Evolutionary conservation across 2,329 filamentous ascomycete genomes (phyloP).

Genomic region (Pyricularia sp.): DNA sequence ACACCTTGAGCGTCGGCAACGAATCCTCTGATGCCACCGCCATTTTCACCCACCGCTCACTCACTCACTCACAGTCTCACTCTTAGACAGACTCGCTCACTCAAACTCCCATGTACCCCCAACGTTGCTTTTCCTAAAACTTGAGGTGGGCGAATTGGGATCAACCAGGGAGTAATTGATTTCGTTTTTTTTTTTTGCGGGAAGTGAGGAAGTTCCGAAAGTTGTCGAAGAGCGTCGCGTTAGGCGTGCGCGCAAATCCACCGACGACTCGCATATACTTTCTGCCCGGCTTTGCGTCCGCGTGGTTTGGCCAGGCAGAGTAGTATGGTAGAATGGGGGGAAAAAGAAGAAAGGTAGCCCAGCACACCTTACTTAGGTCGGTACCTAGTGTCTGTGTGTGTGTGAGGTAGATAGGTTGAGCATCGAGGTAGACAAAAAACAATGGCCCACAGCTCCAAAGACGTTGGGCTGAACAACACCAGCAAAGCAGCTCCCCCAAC

Average conservation of each 20-base stretch:
- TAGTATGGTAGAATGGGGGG: background rate
- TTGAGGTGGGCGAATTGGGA: background rate
- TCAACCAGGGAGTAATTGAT: background rate
- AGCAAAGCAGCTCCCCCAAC: background rate
- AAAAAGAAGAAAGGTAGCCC: background rate
- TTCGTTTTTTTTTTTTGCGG: background rate
- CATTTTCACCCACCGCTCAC: background rate
- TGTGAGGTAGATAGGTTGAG: background rate
- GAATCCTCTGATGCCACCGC: constrained; percentile 34
- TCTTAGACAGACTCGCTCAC: background rate
- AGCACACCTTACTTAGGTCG: background rate
- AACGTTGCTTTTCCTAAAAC: background rate
- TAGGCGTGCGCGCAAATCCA: background rate
- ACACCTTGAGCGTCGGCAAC: constrained; percentile 40
- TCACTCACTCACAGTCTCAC: no score
- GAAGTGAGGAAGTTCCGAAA: background rate
- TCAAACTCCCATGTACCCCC: background rate
- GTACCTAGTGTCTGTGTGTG: background rate
- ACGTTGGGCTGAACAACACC: background rate
- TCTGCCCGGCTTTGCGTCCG: background rate
- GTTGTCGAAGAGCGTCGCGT: background rate
- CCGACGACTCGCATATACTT: background rate
- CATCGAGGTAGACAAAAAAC: background rate
- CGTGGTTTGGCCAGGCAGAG: background rate
- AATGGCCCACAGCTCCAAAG: background rate